phyloP scores from a whole-genome alignment of 1,284 basidiomycete species.

The Ustilago bromivora region DNA sequence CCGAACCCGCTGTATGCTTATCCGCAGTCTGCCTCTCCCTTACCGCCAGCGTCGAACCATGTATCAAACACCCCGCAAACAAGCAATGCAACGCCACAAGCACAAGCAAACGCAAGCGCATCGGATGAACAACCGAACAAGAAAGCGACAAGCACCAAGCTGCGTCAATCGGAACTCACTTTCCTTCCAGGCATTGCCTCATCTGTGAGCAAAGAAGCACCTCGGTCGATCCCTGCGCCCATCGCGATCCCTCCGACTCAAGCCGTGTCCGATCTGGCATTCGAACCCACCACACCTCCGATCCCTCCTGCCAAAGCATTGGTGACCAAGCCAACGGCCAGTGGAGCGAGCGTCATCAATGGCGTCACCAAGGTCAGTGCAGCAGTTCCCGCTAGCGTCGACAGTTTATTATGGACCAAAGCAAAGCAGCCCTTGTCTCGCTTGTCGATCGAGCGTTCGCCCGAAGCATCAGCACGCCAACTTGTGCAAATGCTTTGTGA shows the following conservation, averaged over 20 bases:
- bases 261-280: neutral
- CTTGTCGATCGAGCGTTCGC: slow-evolving; percentile 24
- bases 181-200: slow-evolving; percentile 22
- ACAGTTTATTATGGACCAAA: slow-evolving; percentile 14
- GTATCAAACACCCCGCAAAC: neutral
- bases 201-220: slow-evolving; percentile 9
- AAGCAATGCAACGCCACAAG: neutral
- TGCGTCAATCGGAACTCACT: slow-evolving; percentile 30
- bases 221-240: neutral
- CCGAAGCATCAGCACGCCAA: slow-evolving; percentile 20
- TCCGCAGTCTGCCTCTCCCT: neutral
- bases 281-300: slow-evolving; percentile 41
- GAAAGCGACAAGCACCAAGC: slow-evolving; percentile 10
- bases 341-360: neutral
- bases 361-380: slow-evolving; percentile 3
- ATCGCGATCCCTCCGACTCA: neutral
- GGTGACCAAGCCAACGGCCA: slow-evolving; percentile 17
- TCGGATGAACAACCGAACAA: neutral
- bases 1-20: neutral
- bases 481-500: slow-evolving; percentile 31
- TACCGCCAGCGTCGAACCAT: neutral
- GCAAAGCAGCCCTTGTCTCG: slow-evolving; percentile 24
- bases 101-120: neutral
- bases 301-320: slow-evolving; percentile 31
- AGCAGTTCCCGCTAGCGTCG: neutral